Percentiles rank a stretch among this genome's conserved stretches.
Conservation (phyloP, 306 rosid species). For the Prunus davidiana region DNA sequence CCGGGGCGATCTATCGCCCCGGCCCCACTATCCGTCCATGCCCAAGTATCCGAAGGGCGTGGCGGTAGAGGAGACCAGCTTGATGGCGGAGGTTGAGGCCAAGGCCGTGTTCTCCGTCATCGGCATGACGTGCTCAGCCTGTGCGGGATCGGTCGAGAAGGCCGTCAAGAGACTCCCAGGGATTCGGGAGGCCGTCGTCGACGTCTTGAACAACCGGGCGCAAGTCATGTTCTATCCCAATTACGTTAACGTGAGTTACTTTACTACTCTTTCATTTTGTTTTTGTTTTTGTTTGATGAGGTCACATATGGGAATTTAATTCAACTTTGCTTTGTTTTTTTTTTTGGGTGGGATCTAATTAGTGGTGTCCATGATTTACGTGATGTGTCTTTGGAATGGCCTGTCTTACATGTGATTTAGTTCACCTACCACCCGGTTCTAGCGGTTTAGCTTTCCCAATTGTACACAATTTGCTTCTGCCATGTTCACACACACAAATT, state of each 20-base stretch:
- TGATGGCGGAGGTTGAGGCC: slow-evolving; percentile 22
- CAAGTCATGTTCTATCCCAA: slow-evolving; percentile 48
- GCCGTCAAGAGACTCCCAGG: slow-evolving; percentile 64
- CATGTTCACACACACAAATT: neutral
- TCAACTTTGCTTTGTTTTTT: neutral
- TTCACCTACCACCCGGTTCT: neutral
- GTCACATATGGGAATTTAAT: neutral
- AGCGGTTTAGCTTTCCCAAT: neutral
- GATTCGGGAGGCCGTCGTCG: slow-evolving; percentile 59
- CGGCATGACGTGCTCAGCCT: slow-evolving; percentile 74
- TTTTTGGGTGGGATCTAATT: neutral
- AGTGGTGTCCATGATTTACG: neutral
- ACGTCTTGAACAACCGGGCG: slow-evolving; percentile 59
- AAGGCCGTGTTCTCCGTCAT: slow-evolving; percentile 49
- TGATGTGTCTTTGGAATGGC: neutral
- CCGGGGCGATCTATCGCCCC: slow-evolving; percentile 29
- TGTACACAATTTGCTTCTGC: neutral
- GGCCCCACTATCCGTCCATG: slow-evolving; percentile 77
- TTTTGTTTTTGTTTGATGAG: neutral
- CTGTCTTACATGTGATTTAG: neutral
- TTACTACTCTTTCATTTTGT: slow-evolving; percentile 3
- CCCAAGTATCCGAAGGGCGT: slow-evolving; percentile 54
- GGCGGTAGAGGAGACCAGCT: slow-evolving; percentile 2
- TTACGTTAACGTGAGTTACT: slow-evolving; percentile 49
- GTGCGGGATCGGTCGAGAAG: slow-evolving; percentile 70